phyloP scores from a whole-genome alignment of 371 early-diverging fungal genomes.

The Syncephalastrum monosporum region DNA sequence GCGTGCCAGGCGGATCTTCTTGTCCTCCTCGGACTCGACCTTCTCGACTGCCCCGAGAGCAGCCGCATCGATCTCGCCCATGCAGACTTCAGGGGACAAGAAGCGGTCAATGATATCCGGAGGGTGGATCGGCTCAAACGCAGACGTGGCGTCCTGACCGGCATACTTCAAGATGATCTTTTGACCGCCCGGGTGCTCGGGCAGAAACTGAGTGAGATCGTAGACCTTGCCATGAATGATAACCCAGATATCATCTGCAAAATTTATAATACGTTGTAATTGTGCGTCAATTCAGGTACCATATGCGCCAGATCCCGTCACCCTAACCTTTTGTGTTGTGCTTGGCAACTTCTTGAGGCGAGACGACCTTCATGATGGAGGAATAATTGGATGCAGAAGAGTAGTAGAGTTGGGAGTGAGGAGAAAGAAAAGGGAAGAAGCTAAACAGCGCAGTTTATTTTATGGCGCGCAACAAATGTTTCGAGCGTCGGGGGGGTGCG shows the following conservation, averaged over 20 bases:
- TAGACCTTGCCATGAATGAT: constrained; percentile 82
- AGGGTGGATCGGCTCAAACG: constrained; percentile 72
- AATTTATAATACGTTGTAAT: neutral
- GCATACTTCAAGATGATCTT: constrained; percentile 65
- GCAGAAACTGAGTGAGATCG: constrained; percentile 77
- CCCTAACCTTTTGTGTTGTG: constrained; percentile 58
- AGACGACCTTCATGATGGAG: constrained; percentile 26
- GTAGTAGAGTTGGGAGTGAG: constrained; percentile 2
- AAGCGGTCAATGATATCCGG: constrained; percentile 59
- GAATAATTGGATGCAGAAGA: constrained; percentile 4
- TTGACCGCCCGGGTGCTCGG: constrained; percentile 69
- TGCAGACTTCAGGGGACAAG: constrained; percentile 50
- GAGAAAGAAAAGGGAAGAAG: constrained; percentile 5
- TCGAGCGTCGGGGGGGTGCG: too few relatives aligned
- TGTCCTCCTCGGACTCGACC: constrained; percentile 43
- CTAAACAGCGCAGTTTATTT: neutral
- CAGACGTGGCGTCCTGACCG: constrained; percentile 81
- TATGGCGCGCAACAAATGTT: too few relatives aligned
- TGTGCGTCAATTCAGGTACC: neutral
- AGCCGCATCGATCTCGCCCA: constrained; percentile 51
- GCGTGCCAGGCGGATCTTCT: constrained; percentile 31
- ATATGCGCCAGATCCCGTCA: neutral
- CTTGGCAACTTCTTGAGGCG: constrained; percentile 62
- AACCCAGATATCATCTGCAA: constrained; percentile 77
- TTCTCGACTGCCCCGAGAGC: constrained; percentile 21